Percentiles rank a stretch among this genome's conserved stretches.
These are phyloP conservation scores for Blastobotrys niveus DNA, from an alignment of 1,139 yeast species.

Conservation along the genomic window DNA sequence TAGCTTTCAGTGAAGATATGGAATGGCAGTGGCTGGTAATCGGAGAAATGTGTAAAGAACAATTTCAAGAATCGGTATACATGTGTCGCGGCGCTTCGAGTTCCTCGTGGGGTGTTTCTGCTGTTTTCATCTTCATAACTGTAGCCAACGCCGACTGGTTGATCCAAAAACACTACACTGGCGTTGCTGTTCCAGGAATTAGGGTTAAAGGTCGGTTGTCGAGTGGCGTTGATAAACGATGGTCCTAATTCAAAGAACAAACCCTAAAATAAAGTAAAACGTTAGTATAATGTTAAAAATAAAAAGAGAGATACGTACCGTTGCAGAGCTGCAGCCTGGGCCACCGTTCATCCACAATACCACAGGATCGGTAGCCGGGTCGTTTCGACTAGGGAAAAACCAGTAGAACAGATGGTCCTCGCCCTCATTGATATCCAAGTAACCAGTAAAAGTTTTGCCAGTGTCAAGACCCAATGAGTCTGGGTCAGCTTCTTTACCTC, in stretches of 20 bases:
- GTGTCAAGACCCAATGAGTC: slow-evolving; percentile 21
- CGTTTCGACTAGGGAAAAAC: slow-evolving; percentile 67
- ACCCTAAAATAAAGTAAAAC: too few relatives aligned
- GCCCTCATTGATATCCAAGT: slow-evolving; percentile 64
- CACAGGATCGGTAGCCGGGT: slow-evolving; percentile 58
- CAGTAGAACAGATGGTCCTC: slow-evolving; percentile 82
- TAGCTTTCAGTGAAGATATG: slow-evolving; percentile 98
- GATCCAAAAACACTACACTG: slow-evolving; percentile 62
- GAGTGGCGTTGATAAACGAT: slow-evolving; percentile 40
- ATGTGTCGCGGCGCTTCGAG: slow-evolving; percentile 83
- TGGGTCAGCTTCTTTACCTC: slow-evolving; percentile 9
- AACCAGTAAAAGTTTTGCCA: slow-evolving; percentile 53
- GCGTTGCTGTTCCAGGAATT: slow-evolving; percentile 68
- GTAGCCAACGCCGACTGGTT: slow-evolving; percentile 66
- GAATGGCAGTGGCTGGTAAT: slow-evolving; percentile 66
- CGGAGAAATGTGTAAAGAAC: slow-evolving; percentile 87
- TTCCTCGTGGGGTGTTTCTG: slow-evolving; percentile 9
- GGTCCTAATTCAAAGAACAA: slow-evolving; percentile 57
- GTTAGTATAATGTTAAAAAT: too few relatives aligned
- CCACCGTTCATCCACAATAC: slow-evolving; percentile 72
- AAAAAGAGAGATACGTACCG: too few relatives aligned
- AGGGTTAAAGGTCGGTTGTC: slow-evolving; percentile 49
- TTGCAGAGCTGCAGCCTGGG: slow-evolving; percentile 67
- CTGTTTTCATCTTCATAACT: slow-evolving; percentile 11
- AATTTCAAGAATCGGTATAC: slow-evolving; percentile 86